phyloP scores from a whole-genome alignment of 768 basidiomycete genomes.

The Leccinum uliginosum region DNA sequence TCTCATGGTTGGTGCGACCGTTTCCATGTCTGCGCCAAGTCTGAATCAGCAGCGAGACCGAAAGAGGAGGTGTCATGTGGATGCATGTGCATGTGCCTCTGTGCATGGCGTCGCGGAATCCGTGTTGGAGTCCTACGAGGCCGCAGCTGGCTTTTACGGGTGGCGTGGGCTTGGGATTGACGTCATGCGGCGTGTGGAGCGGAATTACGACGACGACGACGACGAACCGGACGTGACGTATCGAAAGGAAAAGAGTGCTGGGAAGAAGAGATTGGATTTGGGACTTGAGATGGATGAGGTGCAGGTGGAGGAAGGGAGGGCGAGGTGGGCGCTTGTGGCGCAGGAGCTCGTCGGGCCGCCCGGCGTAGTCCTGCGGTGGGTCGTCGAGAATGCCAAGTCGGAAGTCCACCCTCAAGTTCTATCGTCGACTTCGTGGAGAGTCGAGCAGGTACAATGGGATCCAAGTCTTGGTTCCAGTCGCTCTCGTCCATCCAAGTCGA shows the following conservation, averaged over 20 bases:
- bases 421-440: background rate
- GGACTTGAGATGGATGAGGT: slow-evolving; percentile 17
- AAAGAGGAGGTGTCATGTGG: background rate
- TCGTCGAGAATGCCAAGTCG: background rate
- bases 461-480: slow-evolving; percentile 6
- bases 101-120: slow-evolving; percentile 11
- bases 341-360: slow-evolving; percentile 21
- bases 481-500: background rate
- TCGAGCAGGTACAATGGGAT: slow-evolving; percentile 12
- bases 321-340: slow-evolving; percentile 14
- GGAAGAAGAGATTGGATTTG: background rate
- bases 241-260: background rate
- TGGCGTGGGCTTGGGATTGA: slow-evolving; percentile 25
- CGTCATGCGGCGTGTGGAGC: background rate
- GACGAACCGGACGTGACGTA: background rate
- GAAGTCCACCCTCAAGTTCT: background rate
- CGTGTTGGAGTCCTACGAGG: slow-evolving; percentile 23
- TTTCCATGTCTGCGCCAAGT: background rate
- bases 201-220: background rate
- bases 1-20: background rate
- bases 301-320: slow-evolving; percentile 23
- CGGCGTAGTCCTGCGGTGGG: slow-evolving; percentile 8
- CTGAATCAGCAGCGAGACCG: background rate
- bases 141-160: slow-evolving; percentile 27
- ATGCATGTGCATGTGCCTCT: background rate